Evolutionary conservation across 1,284 basidiomycete genomes (phyloP), one percentile per base, ranked within the genome.

Genomic region (Trametes hirsuta): DNA sequence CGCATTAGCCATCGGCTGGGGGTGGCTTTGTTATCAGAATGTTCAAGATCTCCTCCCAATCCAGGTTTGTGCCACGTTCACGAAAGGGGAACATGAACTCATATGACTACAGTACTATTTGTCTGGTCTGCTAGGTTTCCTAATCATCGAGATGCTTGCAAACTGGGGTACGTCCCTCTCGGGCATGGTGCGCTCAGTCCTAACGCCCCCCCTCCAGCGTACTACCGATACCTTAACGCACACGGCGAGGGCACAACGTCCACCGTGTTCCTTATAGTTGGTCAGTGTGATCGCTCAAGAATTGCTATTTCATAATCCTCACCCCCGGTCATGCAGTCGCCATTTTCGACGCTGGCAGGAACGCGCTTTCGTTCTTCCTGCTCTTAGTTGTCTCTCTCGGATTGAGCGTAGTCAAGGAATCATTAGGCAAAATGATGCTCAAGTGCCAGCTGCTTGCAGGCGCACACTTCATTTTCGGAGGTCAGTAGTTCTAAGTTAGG

Each of bases 361-460:
- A 98, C 71, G 93, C 94, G 8, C 82, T 97, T 68, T 95, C 93
- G 1, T 95, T 99, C 79, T 98, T 98, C 79, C 85, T 99, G 79
- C 81, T 99, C 22, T 81, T 98, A 21, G 91, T 98, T 54, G 95
- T 98, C 18, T 88, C 91, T 11, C 83, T 95, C 66, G 94, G 94
- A 46, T 78, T 96, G 44, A 92, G 89, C 64, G 94, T 96, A 36
- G 93, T 93, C 24, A 80, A 87, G 47, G 92, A 94, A 65, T 87
- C 86, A 2, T 79, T 97, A 6, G 94, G 92, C 0, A 79, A 80
- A 18, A 87, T 86, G 1, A 95, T 96, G 92, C 70, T 87, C 36
- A 88, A 81, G 67, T 94, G 93, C 60, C 87, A 92, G 65, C 71
- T 89, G 34, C 78, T 97, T 47, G 90, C 93, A 10, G 84, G 80